Evolutionary conservation across 805 yeast species (phyloP).

Genomic region (Saturnispora halmiae): DNA sequence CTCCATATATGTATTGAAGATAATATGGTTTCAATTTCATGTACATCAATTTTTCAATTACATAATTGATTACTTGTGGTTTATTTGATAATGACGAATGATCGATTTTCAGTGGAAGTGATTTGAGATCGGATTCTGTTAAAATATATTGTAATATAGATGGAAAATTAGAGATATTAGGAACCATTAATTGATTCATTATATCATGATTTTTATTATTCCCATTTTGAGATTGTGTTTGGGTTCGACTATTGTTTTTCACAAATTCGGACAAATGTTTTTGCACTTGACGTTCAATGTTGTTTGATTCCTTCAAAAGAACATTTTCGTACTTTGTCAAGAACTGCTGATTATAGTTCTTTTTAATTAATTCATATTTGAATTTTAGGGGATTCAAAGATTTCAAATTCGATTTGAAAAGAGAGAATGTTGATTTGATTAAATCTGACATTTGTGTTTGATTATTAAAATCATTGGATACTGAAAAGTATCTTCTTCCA

Average conservation of each 20-base stretch:
- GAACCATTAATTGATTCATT: constrained; percentile 12
- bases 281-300: constrained; percentile 10
- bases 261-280: constrained; percentile 3
- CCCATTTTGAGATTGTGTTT: not conserved
- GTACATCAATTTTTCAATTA: constrained; percentile 25
- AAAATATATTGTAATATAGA: constrained; percentile 4
- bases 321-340: constrained; percentile 9
- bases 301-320: constrained; percentile 5
- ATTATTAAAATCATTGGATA: not conserved
- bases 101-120: too few species aligned
- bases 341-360: constrained; percentile 10
- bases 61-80: constrained; percentile 16
- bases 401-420: constrained; percentile 12
- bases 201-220: not conserved
- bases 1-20: constrained; percentile 22
- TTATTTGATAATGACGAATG: not conserved
- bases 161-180: constrained; percentile 10
- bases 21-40: constrained; percentile 25
- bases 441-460: not conserved
- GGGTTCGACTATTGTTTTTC: not conserved
- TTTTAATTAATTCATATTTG: constrained; percentile 10
- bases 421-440: constrained; percentile 6
- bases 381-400: constrained; percentile 4
- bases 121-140: constrained; percentile 3
- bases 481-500: not conserved